Evolutionary conservation across 805 yeast species (phyloP).

Genomic region (Candida quercuum): DNA sequence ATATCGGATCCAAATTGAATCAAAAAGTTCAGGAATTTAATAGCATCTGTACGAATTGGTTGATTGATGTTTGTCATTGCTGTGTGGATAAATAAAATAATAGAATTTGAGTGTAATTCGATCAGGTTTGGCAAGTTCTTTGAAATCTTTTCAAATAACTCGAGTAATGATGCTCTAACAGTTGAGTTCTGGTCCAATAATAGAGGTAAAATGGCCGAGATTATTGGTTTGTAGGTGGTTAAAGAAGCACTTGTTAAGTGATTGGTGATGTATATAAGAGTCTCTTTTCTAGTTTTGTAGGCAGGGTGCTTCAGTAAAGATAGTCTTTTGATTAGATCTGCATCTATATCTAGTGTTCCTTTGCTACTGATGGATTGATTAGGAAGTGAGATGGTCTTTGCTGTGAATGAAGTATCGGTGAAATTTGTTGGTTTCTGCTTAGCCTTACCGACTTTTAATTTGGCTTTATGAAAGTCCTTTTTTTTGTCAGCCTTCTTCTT

Average conservation of each 20-base stretch:
- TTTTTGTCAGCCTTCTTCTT: conserved; percentile 58
- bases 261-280: conserved; percentile 46
- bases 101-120: conserved; percentile 51
- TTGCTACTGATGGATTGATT: conserved; percentile 28
- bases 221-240: conserved; percentile 49
- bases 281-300: conserved; percentile 64
- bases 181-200: conserved; percentile 51
- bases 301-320: conserved; percentile 73
- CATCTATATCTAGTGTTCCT: conserved; percentile 25
- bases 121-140: conserved; percentile 47
- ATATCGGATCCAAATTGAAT: conserved; percentile 50
- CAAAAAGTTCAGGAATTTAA: conserved; percentile 57
- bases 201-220: conserved; percentile 55
- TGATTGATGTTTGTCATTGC: conserved; percentile 92
- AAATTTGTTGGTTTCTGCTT: conserved; percentile 64
- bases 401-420: conserved; percentile 82
- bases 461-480: conserved; percentile 72
- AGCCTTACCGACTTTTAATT: conserved; percentile 84
- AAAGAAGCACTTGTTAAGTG: conserved; percentile 48
- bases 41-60: conserved; percentile 68
- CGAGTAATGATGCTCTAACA: conserved; percentile 56
- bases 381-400: conserved; percentile 45
- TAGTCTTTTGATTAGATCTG: conserved; percentile 54
- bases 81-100: conserved; percentile 73
- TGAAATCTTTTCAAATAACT: conserved; percentile 43